Conservation (phyloP, 148 eudicot genomes). For the Dysphania ambrosioides region DNA sequence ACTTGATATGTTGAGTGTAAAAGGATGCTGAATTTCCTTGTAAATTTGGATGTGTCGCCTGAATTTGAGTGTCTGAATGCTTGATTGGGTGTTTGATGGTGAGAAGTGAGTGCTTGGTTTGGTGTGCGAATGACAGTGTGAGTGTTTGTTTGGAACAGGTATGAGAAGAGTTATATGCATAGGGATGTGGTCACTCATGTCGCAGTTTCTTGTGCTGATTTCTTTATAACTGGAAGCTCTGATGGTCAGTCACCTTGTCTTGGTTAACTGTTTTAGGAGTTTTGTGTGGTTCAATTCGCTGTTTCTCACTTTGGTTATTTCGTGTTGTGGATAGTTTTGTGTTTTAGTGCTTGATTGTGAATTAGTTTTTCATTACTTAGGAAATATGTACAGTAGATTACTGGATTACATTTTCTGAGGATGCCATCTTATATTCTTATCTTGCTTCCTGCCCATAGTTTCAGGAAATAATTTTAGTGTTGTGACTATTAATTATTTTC, state of each 20-base stretch:
- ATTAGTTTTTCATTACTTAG: neutral
- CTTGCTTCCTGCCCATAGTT: neutral
- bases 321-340: too few species aligned
- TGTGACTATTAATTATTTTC: neutral
- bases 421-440: neutral
- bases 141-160: constrained; percentile 46
- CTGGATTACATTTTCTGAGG: neutral
- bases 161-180: constrained; percentile 99
- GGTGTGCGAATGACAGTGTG: neutral
- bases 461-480: neutral
- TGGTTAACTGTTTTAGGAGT: neutral
- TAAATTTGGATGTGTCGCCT: neutral
- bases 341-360: neutral
- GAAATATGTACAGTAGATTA: neutral
- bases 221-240: constrained; percentile 87
- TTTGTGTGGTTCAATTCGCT: neutral
- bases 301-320: neutral
- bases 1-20: too few species aligned
- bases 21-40: neutral
- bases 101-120: too few species aligned
- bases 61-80: neutral
- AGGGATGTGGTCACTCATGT: constrained; percentile 97
- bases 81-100: too few species aligned
- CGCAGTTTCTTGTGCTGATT: constrained; percentile 84
- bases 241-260: constrained; percentile 58